Evolutionary conservation across 768 basidiomycete species (phyloP), one percentile per base, ranked within the genome.

Genomic region (Boletus rubroflammeus): DNA sequence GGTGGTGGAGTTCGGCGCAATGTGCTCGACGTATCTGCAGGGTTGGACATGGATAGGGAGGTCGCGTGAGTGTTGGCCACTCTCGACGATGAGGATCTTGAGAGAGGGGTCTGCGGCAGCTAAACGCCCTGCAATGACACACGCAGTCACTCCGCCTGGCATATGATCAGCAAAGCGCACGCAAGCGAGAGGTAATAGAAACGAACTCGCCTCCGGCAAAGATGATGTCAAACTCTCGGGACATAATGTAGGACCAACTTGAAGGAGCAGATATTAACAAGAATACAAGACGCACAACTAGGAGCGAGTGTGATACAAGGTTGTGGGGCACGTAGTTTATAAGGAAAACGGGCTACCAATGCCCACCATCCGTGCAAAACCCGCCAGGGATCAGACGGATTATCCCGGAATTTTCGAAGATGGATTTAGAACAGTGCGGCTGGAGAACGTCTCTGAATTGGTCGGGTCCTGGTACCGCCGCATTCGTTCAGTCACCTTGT

Each of bases 41-140:
- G 85, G 84, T 42, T 84, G 84, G 7, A 72, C 67, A 62, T 86
- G 82, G 3, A 59, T 56, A 6, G 69, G 73, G 6, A 79, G 29
- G 35, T 84, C 74, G 28, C 72, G 65, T 0, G 80, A 79, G 51
- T 80, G 75, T 6, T 76, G 73, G 1, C 85, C 86, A 13, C 79
- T 75, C 69, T 88, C 86, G 23, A 87, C 63, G 42, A 86, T 64
- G 13, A 87, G 78, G 45, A 87, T 83, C 59, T 74, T 81, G 47
- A 87, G 65, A 4, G 69, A 63, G 0, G 83, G 78, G 39, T 84
- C 78, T 0, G 82, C 80, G 0, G 73, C 74, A 0, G 79, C 73
- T 3, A 88, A 75, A 32, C 84, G 77, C 0, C 73, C 67, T 2
- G 73, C 85, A 17, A 76, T 65, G 9, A 87, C 70, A 58, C 84